phyloP scores from a whole-genome alignment of 148 eudicot species.

The Oxyria digyna region DNA sequence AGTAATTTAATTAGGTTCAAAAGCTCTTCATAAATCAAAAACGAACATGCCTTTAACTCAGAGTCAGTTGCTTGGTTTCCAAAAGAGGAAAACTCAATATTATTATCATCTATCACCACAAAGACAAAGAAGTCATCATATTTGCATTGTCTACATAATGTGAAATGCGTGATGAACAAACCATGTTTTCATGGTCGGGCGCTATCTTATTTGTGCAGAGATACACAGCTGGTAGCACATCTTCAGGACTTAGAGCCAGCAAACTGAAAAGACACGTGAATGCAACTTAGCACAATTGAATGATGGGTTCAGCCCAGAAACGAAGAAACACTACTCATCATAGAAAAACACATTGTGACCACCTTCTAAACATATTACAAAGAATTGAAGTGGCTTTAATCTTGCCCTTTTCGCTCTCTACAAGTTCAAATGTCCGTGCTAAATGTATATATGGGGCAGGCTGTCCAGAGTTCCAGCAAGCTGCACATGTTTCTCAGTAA shows the following conservation, averaged over 20 bases:
- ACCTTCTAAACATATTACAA: constrained; percentile 99
- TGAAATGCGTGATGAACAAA: constrained; percentile 16
- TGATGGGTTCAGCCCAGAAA: not conserved
- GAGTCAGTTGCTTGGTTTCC: not conserved
- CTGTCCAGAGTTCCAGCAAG: constrained; percentile 82
- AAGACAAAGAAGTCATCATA: not conserved
- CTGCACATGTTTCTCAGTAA: constrained; percentile 34
- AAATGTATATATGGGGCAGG: constrained; percentile 89
- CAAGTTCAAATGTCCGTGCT: constrained; percentile 80
- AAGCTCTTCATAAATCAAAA: not conserved
- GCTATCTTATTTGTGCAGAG: constrained; percentile 95
- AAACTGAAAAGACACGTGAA: constrained; percentile 33
- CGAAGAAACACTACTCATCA: not conserved
- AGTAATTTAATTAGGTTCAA: not conserved
- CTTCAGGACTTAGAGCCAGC: constrained; percentile 71
- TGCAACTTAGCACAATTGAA: not conserved
- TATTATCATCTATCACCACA: not conserved
- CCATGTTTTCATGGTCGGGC: constrained; percentile 95
- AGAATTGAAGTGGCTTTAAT: constrained; percentile 83
- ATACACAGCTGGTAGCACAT: constrained; percentile 88
- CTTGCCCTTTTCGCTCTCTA: constrained; percentile 88
- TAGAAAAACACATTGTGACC: not conserved
- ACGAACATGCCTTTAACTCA: not conserved
- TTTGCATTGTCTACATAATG: not conserved
- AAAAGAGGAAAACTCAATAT: not conserved